phyloP scores from a whole-genome alignment of 768 basidiomycete genomes.

The Tylopilus vinaceipallidus region DNA sequence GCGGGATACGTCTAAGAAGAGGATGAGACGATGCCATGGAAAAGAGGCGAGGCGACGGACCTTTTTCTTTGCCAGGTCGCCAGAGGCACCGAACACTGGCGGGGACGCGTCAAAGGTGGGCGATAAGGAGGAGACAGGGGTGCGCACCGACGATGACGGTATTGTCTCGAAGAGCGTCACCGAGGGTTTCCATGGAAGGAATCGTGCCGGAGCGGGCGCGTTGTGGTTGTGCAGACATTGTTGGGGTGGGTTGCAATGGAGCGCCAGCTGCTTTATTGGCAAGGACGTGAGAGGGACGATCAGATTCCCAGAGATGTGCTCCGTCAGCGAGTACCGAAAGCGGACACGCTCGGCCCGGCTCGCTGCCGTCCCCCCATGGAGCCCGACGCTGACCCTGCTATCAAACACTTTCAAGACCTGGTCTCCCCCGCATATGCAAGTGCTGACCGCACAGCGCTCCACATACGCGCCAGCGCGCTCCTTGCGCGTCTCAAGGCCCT shows the following conservation, averaged over 20 bases:
- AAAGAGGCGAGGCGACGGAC: slow-evolving; percentile 35
- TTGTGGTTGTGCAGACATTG: slow-evolving; percentile 35
- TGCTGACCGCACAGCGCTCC: slow-evolving; percentile 41
- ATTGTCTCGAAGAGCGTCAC: slow-evolving; percentile 78
- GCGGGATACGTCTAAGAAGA: slow-evolving; percentile 89
- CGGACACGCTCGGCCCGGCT: slow-evolving; percentile 10
- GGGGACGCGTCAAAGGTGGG: slow-evolving; percentile 7
- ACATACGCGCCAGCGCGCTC: slow-evolving; percentile 71
- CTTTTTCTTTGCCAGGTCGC: slow-evolving; percentile 99
- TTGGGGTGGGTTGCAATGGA: background rate
- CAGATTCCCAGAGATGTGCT: slow-evolving; percentile 4
- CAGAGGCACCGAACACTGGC: slow-evolving; percentile 90
- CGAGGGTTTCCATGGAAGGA: slow-evolving; percentile 80
- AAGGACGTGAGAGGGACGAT: slow-evolving; percentile 23
- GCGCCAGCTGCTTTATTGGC: slow-evolving; percentile 16
- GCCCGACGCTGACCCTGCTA: slow-evolving; percentile 44
- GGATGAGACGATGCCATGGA: slow-evolving; percentile 33
- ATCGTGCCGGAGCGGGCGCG: slow-evolving; percentile 77
- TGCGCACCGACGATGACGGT: slow-evolving; percentile 81
- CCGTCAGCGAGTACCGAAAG: slow-evolving; percentile 17
- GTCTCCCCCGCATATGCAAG: slow-evolving; percentile 51
- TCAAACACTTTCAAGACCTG: slow-evolving; percentile 63
- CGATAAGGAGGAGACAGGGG: slow-evolving; percentile 17
- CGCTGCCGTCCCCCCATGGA: slow-evolving; percentile 18
- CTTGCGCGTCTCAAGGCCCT: slow-evolving; percentile 77